A percentile compares a stretch with the other conserved stretches of the same genome.
Evolutionary conservation across 345 rosid genomes (phyloP).

Genomic region (Kandelia obovata): DNA sequence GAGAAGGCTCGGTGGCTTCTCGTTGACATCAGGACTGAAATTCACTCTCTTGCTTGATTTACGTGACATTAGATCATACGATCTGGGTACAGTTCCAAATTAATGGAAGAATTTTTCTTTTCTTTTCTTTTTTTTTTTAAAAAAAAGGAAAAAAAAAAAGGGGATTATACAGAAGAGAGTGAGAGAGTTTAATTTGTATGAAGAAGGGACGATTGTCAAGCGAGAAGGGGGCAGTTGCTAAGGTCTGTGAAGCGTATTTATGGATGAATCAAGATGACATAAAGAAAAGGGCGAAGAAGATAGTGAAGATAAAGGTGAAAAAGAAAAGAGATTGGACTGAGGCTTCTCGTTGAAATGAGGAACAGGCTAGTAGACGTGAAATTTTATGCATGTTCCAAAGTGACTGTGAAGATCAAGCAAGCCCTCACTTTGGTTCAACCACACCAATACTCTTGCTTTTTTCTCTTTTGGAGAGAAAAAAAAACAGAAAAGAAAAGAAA

Average conservation of each 20-base stretch:
- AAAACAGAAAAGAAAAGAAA: too few species aligned
- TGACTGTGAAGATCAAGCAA: conserved; percentile 12
- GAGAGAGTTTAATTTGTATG: neutral
- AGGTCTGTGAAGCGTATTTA: conserved; percentile 37
- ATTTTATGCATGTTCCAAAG: conserved; percentile 25
- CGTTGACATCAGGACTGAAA: conserved; percentile 60
- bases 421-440: neutral
- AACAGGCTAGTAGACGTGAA: neutral
- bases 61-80: conserved; percentile 42
- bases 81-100: too few species aligned
- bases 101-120: too few species aligned
- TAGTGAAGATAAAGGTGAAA: conserved; percentile 11
- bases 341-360: conserved; percentile 18
- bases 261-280: conserved; percentile 22
- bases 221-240: conserved; percentile 25
- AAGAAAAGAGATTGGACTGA: conserved; percentile 10
- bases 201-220: conserved; percentile 1
- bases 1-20: conserved; percentile 37
- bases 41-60: conserved; percentile 57
- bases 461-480: too few species aligned
- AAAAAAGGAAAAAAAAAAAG: neutral
- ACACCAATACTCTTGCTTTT: too few species aligned
- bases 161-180: neutral
- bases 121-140: too few species aligned
- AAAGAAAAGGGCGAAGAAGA: neutral